Percentiles rank a stretch among this genome's conserved stretches.
phyloP scores from a whole-genome alignment of 306 rosid genomes.

The Cicer arietinum region DNA sequence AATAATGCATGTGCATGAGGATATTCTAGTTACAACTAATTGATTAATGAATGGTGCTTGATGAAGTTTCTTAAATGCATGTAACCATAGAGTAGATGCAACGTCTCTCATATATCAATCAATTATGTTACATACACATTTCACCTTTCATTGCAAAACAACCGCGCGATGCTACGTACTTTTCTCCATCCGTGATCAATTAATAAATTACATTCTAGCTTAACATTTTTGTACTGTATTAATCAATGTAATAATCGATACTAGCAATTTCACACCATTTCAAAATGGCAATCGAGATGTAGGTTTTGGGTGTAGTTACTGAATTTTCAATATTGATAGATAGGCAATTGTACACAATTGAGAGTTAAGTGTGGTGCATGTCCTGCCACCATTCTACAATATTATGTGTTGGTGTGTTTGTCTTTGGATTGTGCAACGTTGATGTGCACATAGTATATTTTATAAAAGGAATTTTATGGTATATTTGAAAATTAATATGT shows the following conservation, averaged over 20 bases:
- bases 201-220: conserved; percentile 43
- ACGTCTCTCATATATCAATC: conserved; percentile 46
- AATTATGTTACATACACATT: conserved; percentile 41
- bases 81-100: conserved; percentile 45
- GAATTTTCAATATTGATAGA: conserved; percentile 32
- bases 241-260: conserved; percentile 13
- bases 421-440: too few relatives aligned
- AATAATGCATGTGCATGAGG: conserved; percentile 42
- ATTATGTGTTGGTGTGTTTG: too few relatives aligned
- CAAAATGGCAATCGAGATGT: conserved; percentile 36
- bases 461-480: fast-evolving
- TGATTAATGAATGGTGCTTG: conserved; percentile 30
- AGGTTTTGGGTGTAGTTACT: conserved; percentile 15
- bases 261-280: conserved; percentile 43
- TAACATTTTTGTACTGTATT: conserved; percentile 37
- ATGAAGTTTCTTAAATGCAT: conserved; percentile 32
- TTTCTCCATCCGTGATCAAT: conserved; percentile 38
- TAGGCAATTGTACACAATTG: conserved; percentile 8
- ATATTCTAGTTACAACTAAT: conserved; percentile 45
- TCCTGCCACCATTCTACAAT: too few relatives aligned
- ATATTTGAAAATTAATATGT: too few relatives aligned
- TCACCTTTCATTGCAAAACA: conserved; percentile 43
- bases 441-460: too few relatives aligned
- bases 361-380: not conserved
- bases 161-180: conserved; percentile 34